These are phyloP conservation scores for Mucor irregularis DNA, from an alignment of 371 early-diverging fungal genomes.

Conservation along the genomic window DNA sequence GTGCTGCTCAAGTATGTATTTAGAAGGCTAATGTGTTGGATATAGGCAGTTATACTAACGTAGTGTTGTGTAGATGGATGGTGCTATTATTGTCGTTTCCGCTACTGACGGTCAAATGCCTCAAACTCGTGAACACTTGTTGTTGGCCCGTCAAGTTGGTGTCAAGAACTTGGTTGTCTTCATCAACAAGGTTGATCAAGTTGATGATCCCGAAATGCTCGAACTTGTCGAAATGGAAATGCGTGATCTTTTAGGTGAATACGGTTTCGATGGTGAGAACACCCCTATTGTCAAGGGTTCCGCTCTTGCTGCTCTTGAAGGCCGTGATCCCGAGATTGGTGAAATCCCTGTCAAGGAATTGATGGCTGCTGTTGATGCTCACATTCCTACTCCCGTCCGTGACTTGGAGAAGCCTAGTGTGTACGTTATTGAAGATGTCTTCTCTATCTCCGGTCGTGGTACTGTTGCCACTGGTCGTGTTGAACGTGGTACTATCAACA, in stretches of 20 bases:
- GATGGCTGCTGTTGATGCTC: slow-evolving; percentile 92
- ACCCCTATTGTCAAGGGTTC: slow-evolving; percentile 95
- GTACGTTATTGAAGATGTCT: slow-evolving; percentile 97
- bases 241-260: slow-evolving; percentile 91
- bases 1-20: slow-evolving; percentile 87
- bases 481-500: slow-evolving; percentile 92
- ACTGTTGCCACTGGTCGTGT: slow-evolving; percentile 98
- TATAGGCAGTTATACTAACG: no score
- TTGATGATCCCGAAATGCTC: slow-evolving; percentile 89
- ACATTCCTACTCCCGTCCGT: slow-evolving; percentile 93
- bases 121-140: slow-evolving; percentile 97
- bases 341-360: slow-evolving; percentile 85
- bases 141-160: slow-evolving; percentile 97
- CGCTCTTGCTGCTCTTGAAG: slow-evolving; percentile 95
- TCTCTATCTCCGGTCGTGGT: slow-evolving; percentile 99
- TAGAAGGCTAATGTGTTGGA: slow-evolving; percentile 32
- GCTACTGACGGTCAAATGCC: slow-evolving; percentile 96
- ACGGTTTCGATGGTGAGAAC: slow-evolving; percentile 93
- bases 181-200: slow-evolving; percentile 98
- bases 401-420: slow-evolving; percentile 98
- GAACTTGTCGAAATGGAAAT: slow-evolving; percentile 99
- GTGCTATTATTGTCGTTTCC: slow-evolving; percentile 98
- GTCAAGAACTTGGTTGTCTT: slow-evolving; percentile 95
- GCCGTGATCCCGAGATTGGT: slow-evolving; percentile 90
- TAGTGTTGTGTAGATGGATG: slow-evolving; percentile 87